Base-by-base conservation (phyloP, 768 basidiomycete genomes). In the Suillus sp. region DNA sequence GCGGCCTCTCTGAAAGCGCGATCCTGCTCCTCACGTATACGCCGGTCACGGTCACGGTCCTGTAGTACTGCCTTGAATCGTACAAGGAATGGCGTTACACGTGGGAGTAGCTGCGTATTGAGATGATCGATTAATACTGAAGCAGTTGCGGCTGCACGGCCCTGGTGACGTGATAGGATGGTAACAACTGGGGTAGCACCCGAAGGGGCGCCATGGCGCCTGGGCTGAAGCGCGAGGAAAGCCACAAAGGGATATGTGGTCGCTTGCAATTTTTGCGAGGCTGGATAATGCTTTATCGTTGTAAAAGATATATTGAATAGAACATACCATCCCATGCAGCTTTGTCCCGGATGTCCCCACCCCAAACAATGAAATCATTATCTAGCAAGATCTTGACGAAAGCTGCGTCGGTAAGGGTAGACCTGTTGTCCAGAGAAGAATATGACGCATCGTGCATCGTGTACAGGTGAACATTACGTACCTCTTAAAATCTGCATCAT, bases 231-330 rank as follows among this genome's bases (percentile, higher is more conserved):
- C 1, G 95, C 89, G 55, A 97, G 74, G 75, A 98, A 99, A 1
- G 93, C 92, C 55, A 99, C 82, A 65, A 96, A 96, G 0, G 96
- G 97, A 70, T 91, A 97, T 0, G 95, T 94, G 1, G 95, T 95
- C 2, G 90, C 89, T 70, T 92, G 88, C 1, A 98, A 79, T 72
- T 91, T 92, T 70, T 90, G 85, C 14, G 87, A 79, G 34, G 78
- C 91, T 80, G 65, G 45, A 48, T 37, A 11, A 55, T 20, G 25
- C 51, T 58, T 10, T 40, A 57, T 11, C 14, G 18, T 48, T 58
- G 59, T 79, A 40, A 53, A 53, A 8, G 38, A 18, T 11, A 56
- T n/a, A 30, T 27, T 35, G 1, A 14, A 1, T 0, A 35, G 20
- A 20, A 59, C 77, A 51, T 51, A 89, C 88, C 85, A 72, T 87